Conservation (phyloP, 305 asterid species). For the Rubia peregrina region DNA sequence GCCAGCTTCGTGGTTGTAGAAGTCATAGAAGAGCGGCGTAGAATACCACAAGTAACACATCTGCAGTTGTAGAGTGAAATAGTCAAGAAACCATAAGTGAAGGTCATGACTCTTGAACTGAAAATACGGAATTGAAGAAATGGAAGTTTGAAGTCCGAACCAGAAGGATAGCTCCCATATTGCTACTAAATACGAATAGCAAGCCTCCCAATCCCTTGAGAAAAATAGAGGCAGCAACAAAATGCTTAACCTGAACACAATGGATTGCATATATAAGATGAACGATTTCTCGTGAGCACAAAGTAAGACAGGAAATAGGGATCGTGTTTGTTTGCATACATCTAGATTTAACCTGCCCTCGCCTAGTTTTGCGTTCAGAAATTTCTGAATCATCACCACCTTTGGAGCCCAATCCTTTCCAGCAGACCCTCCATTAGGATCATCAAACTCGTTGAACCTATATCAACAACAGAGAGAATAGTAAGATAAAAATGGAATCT, state of each 20-base stretch:
- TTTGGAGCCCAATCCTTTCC: conserved; percentile 76
- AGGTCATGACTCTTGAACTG: background rate
- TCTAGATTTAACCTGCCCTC: conserved; percentile 39
- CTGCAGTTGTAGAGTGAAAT: conserved; percentile 34
- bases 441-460: conserved; percentile 85
- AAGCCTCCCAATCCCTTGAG: conserved; percentile 86
- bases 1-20: conserved; percentile 45
- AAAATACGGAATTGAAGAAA: background rate
- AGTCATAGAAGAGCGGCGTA: conserved; percentile 59
- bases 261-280: background rate
- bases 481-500: background rate
- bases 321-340: conserved; percentile 28
- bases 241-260: conserved; percentile 48
- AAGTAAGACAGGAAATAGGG: background rate
- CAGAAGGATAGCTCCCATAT: conserved; percentile 68
- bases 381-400: conserved; percentile 43
- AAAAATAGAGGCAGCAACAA: conserved; percentile 53
- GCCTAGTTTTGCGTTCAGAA: conserved; percentile 45
- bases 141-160: conserved; percentile 30
- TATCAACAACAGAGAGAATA: background rate
- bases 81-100: background rate
- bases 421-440: conserved; percentile 74
- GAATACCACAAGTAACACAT: conserved; percentile 50
- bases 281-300: background rate
- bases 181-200: conserved; percentile 73